phyloP scores from a whole-genome alignment of 1,284 basidiomycete species.

The Peniophora sp. region DNA sequence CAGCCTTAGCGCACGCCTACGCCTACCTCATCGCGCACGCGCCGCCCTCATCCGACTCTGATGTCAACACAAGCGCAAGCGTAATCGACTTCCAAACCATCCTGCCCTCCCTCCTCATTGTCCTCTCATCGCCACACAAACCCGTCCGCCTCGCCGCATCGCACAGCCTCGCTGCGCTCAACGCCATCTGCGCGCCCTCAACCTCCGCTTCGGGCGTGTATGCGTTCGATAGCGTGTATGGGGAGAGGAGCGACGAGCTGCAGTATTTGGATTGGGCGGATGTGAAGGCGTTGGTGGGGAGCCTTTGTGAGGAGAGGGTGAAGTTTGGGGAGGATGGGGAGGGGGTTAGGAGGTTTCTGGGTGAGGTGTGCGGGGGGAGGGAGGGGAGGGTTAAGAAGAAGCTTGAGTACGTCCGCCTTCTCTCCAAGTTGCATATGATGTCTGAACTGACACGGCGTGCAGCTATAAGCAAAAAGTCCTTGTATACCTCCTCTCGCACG shows the following conservation, averaged over 20 bases:
- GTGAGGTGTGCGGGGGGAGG: neutral
- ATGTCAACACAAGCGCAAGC: slow-evolving; percentile 26
- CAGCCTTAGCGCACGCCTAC: slow-evolving; percentile 55
- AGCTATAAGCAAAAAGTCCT: slow-evolving; percentile 74
- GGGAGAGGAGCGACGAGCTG: slow-evolving; percentile 51
- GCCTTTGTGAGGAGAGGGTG: slow-evolving; percentile 44
- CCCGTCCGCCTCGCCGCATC: slow-evolving; percentile 54
- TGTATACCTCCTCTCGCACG: slow-evolving; percentile 81
- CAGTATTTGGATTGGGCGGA: slow-evolving; percentile 79
- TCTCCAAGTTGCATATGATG: neutral
- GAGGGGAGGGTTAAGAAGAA: slow-evolving; percentile 39
- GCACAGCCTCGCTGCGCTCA: slow-evolving; percentile 50
- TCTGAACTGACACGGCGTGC: neutral
- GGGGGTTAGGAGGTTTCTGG: neutral
- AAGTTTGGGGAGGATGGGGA: slow-evolving; percentile 66
- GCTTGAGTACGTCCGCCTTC: slow-evolving; percentile 40
- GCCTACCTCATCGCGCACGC: slow-evolving; percentile 76
- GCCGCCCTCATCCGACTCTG: too few species aligned
- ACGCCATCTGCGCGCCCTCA: slow-evolving; percentile 30
- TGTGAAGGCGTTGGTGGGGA: slow-evolving; percentile 57
- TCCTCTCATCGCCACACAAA: slow-evolving; percentile 47
- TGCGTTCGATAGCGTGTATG: slow-evolving; percentile 81
- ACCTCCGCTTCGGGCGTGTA: slow-evolving; percentile 58
- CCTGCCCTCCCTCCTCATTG: slow-evolving; percentile 69
- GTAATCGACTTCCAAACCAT: slow-evolving; percentile 82